Evolutionary conservation across 495 filamentous ascomycete genomes (phyloP).

Genomic region (Amphirosellinia nigrospora): DNA sequence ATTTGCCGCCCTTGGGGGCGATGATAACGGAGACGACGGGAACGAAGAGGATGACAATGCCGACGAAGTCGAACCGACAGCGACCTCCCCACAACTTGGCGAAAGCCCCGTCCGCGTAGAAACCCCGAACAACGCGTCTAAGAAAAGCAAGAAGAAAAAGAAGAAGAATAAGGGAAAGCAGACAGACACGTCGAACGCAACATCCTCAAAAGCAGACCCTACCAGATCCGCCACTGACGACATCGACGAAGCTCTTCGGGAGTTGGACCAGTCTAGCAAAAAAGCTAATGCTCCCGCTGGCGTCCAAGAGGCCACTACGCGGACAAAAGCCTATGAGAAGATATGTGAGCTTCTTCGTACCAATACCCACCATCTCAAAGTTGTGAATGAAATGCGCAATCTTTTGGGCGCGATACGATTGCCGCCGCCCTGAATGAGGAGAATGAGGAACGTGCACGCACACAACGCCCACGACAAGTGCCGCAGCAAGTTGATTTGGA

Average conservation of each 20-base stretch:
- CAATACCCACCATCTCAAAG: conserved; percentile 81
- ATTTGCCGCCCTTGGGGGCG: conserved; percentile 54
- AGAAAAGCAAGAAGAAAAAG: conserved; percentile 67
- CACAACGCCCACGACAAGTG: conserved; percentile 54
- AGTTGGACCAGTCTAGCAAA: conserved; percentile 56
- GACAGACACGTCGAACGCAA: conserved; percentile 9
- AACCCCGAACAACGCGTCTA: conserved; percentile 53
- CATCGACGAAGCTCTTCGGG: conserved; percentile 78
- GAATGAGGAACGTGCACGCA: conserved; percentile 52
- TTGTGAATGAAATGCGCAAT: conserved; percentile 89
- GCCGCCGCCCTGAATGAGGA: conserved; percentile 64
- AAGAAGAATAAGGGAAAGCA: conserved; percentile 62
- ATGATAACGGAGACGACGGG: conserved; percentile 46
- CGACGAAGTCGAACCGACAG: conserved; percentile 42
- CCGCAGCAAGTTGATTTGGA: conserved; percentile 70
- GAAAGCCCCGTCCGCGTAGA: conserved; percentile 48
- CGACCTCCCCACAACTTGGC: conserved; percentile 32
- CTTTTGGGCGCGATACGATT: conserved; percentile 86
- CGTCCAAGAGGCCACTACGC: conserved; percentile 23
- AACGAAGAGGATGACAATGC: conserved; percentile 40
- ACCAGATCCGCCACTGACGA: conserved; percentile 66
- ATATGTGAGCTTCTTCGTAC: conserved; percentile 70
- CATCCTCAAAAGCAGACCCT: conserved; percentile 25
- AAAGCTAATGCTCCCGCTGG: conserved; percentile 16
- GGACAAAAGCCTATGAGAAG: conserved; percentile 39